These are phyloP conservation scores for Hanseniaspora thailandica DNA, from an alignment of 805 yeast genomes.

Conservation along the genomic window DNA sequence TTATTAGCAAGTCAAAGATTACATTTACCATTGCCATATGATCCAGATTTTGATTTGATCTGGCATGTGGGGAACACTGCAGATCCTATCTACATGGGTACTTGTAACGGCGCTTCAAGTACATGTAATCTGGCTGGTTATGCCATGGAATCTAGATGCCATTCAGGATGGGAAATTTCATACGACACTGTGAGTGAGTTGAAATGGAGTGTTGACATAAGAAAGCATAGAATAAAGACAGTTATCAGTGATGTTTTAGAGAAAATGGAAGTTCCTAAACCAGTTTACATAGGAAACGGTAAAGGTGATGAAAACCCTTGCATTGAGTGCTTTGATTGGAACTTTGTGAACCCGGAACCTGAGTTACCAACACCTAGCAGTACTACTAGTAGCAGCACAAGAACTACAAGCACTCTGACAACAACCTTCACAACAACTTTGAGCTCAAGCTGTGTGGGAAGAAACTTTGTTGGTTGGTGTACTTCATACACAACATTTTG, in stretches of 20 bases:
- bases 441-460: slow-evolving; percentile 25
- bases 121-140: slow-evolving; percentile 85
- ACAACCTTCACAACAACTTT: slow-evolving; percentile 17
- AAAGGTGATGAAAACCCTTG: slow-evolving; percentile 62
- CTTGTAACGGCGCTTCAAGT: slow-evolving; percentile 86
- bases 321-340: slow-evolving; percentile 84
- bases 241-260: slow-evolving; percentile 72
- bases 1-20: slow-evolving; percentile 67
- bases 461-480: slow-evolving; percentile 29
- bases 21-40: slow-evolving; percentile 91
- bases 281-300: slow-evolving; percentile 31
- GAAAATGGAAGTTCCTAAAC: slow-evolving; percentile 52
- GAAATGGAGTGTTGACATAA: slow-evolving; percentile 83
- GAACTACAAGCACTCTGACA: slow-evolving; percentile 19
- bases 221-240: slow-evolving; percentile 81
- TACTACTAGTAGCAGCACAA: slow-evolving; percentile 18
- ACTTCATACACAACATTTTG: slow-evolving; percentile 23
- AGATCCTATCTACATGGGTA: slow-evolving; percentile 93
- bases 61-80: slow-evolving; percentile 97
- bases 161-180: slow-evolving; percentile 73
- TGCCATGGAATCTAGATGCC: slow-evolving; percentile 95
- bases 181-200: slow-evolving; percentile 81
- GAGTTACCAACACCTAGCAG: slow-evolving; percentile 31
- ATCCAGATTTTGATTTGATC: slow-evolving; percentile 67
- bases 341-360: slow-evolving; percentile 40